These are phyloP conservation scores for Phaeosphaeriaceae sp. DNA, from an alignment of 2,329 filamentous ascomycete species.

Conservation along the genomic window DNA sequence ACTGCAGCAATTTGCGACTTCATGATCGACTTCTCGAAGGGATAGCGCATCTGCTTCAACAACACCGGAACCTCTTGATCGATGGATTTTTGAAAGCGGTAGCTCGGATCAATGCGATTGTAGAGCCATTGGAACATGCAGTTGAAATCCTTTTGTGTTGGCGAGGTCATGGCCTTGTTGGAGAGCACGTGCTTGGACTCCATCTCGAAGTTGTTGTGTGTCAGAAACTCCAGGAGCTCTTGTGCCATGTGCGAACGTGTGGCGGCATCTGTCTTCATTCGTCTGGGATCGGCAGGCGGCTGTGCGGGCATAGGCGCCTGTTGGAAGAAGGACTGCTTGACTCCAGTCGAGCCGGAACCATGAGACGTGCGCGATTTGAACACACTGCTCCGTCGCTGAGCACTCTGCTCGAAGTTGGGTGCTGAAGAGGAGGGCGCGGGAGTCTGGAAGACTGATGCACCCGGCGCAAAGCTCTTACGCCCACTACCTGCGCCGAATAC, in stretches of 20 bases:
- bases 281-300: slow-evolving; percentile 84
- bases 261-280: slow-evolving; percentile 78
- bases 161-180: slow-evolving; percentile 88
- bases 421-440: slow-evolving; percentile 52
- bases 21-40: slow-evolving; percentile 92
- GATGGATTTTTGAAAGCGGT: slow-evolving; percentile 92
- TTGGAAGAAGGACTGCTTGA: slow-evolving; percentile 93
- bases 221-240: slow-evolving; percentile 89
- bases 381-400: slow-evolving; percentile 77
- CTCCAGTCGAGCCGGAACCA: slow-evolving; percentile 68
- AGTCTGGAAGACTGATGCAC: slow-evolving; percentile 55
- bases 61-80: slow-evolving; percentile 94
- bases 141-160: slow-evolving; percentile 98
- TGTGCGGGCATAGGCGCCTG: slow-evolving; percentile 82
- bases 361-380: slow-evolving; percentile 65
- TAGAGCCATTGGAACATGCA: slow-evolving; percentile 99
- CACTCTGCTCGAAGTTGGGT: slow-evolving; percentile 62
- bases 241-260: slow-evolving; percentile 85
- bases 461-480: slow-evolving; percentile 75
- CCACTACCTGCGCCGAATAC: slow-evolving; percentile 64
- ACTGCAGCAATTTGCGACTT: slow-evolving; percentile 96
- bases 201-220: slow-evolving; percentile 94
- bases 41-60: slow-evolving; percentile 91
- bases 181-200: slow-evolving; percentile 96
- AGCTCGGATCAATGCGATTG: slow-evolving; percentile 90